Evolutionary conservation across 257 asterid species (phyloP).

Genomic region (Jacaranda mimosifolia): DNA sequence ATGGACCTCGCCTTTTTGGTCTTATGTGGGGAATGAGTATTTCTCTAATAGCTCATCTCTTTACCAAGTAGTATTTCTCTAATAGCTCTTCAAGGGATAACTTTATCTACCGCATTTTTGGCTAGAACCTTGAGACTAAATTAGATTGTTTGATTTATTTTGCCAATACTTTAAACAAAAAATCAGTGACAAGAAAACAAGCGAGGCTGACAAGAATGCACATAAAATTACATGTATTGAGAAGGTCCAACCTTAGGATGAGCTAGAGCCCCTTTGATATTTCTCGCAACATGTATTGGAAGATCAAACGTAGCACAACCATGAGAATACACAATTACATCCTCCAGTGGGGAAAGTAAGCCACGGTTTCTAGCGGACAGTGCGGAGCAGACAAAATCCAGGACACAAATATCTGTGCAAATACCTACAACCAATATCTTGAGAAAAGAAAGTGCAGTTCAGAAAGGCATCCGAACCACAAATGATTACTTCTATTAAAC

Average conservation of each 20-base stretch:
- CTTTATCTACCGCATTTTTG: no score
- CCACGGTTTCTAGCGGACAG: slow-evolving; percentile 84
- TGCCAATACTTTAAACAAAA: neutral
- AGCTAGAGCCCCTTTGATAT: slow-evolving; percentile 73
- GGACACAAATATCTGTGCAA: slow-evolving; percentile 91
- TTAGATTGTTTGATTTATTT: no score
- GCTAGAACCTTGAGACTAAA: no score
- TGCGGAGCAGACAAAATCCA: slow-evolving; percentile 81
- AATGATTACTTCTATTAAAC: no score
- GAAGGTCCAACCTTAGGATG: slow-evolving; percentile 86
- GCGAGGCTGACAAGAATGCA: neutral
- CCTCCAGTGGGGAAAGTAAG: slow-evolving; percentile 70
- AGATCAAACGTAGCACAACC: slow-evolving; percentile 92
- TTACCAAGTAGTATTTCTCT: no score
- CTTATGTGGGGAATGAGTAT: no score
- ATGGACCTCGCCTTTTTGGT: no score
- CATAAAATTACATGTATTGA: neutral
- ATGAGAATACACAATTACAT: slow-evolving; percentile 78
- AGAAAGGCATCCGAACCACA: slow-evolving; percentile 21
- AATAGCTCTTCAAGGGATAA: no score
- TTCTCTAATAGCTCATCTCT: no score
- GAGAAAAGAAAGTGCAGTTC: slow-evolving; percentile 17
- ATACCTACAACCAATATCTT: slow-evolving; percentile 88
- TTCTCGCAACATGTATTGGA: slow-evolving; percentile 64
- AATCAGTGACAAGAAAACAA: neutral